These are phyloP conservation scores for Closterium sp. DNA, from an alignment of 139 green algal genomes.

Conservation along the genomic window DNA sequence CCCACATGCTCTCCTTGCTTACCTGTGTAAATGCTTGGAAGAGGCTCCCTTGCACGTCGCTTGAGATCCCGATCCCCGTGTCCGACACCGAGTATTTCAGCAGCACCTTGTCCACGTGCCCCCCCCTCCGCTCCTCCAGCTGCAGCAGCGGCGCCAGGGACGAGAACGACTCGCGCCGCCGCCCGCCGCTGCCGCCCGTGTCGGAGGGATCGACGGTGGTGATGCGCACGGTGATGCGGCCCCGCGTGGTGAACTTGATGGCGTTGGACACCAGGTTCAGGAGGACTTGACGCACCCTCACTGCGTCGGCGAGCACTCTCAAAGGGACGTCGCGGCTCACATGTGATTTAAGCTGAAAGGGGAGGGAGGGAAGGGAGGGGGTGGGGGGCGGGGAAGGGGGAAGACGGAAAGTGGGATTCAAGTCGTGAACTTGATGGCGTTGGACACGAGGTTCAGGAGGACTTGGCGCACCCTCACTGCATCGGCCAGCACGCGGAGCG, in stretches of 20 bases:
- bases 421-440: too few relatives aligned
- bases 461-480: too few relatives aligned
- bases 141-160: background rate
- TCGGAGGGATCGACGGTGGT: background rate
- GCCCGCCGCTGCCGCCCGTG: background rate
- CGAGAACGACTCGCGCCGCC: background rate
- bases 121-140: background rate
- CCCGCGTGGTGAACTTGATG: slow-evolving; percentile 45
- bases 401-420: too few relatives aligned
- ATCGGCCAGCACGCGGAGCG: too few relatives aligned
- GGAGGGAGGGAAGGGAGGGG: too few relatives aligned
- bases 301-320: slow-evolving; percentile 33
- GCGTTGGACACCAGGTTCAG: slow-evolving; percentile 50
- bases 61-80: slow-evolving; percentile 24
- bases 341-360: background rate
- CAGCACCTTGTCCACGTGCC: background rate
- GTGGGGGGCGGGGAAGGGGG: too few relatives aligned
- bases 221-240: slow-evolving; percentile 22
- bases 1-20: background rate
- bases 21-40: slow-evolving; percentile 45
- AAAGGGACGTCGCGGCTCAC: slow-evolving; percentile 13
- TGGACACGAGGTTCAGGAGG: too few relatives aligned
- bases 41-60: background rate
- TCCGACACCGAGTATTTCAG: slow-evolving; percentile 22
- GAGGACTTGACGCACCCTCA: slow-evolving; percentile 33